Base-by-base conservation (phyloP, 805 yeast species). In the Kuraishia molischiana region DNA sequence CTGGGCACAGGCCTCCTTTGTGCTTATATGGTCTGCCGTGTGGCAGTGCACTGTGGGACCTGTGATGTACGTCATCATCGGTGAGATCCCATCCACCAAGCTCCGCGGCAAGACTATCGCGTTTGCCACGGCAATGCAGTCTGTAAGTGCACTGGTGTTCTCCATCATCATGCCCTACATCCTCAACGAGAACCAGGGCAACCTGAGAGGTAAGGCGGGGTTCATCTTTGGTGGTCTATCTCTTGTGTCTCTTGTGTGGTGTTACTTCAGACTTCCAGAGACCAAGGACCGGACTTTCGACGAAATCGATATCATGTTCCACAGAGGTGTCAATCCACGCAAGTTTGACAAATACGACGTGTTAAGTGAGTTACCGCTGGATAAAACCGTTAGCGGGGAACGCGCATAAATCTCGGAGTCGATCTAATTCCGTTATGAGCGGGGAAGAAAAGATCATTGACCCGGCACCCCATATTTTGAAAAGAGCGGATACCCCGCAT, bases 271-370 rank as follows among this genome's bases (percentile, higher is more conserved):
- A 36, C 58, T 76, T 36, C 84, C 85, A 6, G 85, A 78, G 52
- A 71, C 81, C 19, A 62, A 63, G 45, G 69, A 66, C 34, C 64
- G 78, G 52, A 72, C 81, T 0, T 75, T 62, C 50, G 78, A 74
- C 35, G 83, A 78, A 50, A 58, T 78, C 50, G 83, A 77, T 54
- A 57, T 60, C 37, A 56, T 77, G 58, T 78, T 76, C 54, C 61
- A 52, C 24, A 50, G 47, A 38, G 39, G 48, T 4, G 45, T 58
- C 24, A 43, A 46, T 13, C 53, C 62, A 4, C 52, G 64, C 49
- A 43, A 59, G 33, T 61, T 57, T 51, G 13, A 14, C 13, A 14
- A 6, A 5, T 28, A 28, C 17, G 17, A 28, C 17, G 17, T 22
- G n/a, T n/a, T n/a, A n/a, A n/a, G n/a, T n/a, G n/a, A n/a, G n/a